These are phyloP conservation scores for Hyparrhenia diplandra DNA, from an alignment of 176 grass and related monocot genomes.

Conservation along the genomic window DNA sequence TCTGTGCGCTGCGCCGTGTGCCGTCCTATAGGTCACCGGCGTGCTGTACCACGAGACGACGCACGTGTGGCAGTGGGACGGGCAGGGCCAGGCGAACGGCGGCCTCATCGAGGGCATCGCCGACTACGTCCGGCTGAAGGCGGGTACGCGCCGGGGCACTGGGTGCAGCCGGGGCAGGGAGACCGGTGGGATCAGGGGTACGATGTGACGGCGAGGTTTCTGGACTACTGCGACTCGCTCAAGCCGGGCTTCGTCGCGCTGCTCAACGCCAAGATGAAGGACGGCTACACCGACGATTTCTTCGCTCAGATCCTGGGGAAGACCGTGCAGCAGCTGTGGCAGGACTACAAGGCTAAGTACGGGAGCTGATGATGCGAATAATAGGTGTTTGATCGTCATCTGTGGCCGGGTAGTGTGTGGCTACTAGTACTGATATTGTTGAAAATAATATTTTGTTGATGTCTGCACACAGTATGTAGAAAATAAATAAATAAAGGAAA, in stretches of 20 bases:
- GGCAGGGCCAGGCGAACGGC: background rate
- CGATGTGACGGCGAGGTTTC: slow-evolving; percentile 50
- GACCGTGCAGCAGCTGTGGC: background rate
- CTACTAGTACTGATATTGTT: no score
- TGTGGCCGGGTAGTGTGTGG: no score
- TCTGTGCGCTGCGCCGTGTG: no score
- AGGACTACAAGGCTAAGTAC: no score
- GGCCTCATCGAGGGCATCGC: slow-evolving; percentile 75
- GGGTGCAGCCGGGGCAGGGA: slow-evolving; percentile 44
- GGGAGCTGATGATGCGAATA: no score
- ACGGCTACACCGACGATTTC: slow-evolving; percentile 45
- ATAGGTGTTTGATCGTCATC: no score
- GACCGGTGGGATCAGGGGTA: slow-evolving; percentile 62
- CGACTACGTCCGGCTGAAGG: slow-evolving; percentile 69
- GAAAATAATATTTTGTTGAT: no score
- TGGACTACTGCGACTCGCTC: slow-evolving; percentile 26
- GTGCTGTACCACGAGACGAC: slow-evolving; percentile 70
- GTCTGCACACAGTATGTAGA: no score
- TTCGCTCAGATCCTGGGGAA: slow-evolving; percentile 55
- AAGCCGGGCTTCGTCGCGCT: slow-evolving; percentile 48
- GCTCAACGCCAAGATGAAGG: slow-evolving; percentile 67
- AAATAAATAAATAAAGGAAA: no score
- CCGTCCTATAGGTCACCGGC: slow-evolving; percentile 32
- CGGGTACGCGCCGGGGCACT: slow-evolving; percentile 43
- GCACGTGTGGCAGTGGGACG: slow-evolving; percentile 85